A percentile compares a stretch with the other conserved stretches of the same genome.
phyloP scores from a whole-genome alignment of 306 rosid species.

The Castanea crenata region DNA sequence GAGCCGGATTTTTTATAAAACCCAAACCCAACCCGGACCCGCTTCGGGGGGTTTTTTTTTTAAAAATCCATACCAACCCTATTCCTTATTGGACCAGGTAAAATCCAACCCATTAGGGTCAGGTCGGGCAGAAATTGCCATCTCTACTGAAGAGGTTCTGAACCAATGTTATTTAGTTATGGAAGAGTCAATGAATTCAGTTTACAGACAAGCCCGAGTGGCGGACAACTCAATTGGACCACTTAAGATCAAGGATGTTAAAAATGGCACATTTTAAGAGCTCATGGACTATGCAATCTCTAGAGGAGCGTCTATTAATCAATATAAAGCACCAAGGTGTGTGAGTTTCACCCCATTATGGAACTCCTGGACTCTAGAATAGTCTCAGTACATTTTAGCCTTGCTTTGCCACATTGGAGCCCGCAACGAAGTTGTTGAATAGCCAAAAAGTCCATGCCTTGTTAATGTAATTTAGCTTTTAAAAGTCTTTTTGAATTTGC shows the following conservation, averaged over 20 bases:
- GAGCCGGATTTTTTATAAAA: too few relatives aligned
- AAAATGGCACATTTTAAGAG: slow-evolving; percentile 88
- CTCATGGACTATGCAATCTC: slow-evolving; percentile 94
- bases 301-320: slow-evolving; percentile 86
- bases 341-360: slow-evolving; percentile 65
- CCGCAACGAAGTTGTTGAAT: slow-evolving; percentile 62
- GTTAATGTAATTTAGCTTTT: slow-evolving; percentile 36
- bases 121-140: too few relatives aligned
- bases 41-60: too few relatives aligned
- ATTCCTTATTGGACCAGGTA: too few relatives aligned
- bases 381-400: slow-evolving; percentile 75
- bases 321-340: slow-evolving; percentile 90
- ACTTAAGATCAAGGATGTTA: slow-evolving; percentile 78
- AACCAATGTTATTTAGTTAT: slow-evolving; percentile 65
- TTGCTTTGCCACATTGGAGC: slow-evolving; percentile 72
- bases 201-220: slow-evolving; percentile 79
- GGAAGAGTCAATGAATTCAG: slow-evolving; percentile 79
- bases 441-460: slow-evolving; percentile 10
- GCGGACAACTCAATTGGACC: slow-evolving; percentile 89
- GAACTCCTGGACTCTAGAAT: slow-evolving; percentile 81
- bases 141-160: slow-evolving; percentile 20
- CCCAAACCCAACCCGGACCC: too few relatives aligned
- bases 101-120: too few relatives aligned
- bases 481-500: slow-evolving; percentile 14
- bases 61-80: too few relatives aligned